Evolutionary conservation across 257 asterid species (phyloP).

Genomic region (Solanum appendiculatum): DNA sequence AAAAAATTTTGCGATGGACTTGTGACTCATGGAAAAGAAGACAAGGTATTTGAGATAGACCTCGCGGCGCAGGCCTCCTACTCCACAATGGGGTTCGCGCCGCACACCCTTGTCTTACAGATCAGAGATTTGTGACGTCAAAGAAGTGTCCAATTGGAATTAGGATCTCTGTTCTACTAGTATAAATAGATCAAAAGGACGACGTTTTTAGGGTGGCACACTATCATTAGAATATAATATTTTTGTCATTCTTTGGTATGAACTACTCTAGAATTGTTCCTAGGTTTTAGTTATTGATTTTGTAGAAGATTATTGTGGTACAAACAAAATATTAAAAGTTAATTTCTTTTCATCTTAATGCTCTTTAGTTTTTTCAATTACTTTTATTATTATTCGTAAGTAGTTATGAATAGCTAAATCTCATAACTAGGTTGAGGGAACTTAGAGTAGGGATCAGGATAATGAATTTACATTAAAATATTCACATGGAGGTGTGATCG

Average conservation of each 20-base stretch:
- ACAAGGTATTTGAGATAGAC: neutral
- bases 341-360: no score
- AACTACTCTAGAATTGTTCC: neutral
- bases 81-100: neutral
- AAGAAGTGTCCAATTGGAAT: neutral
- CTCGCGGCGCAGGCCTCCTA: neutral
- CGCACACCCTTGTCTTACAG: neutral
- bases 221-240: neutral
- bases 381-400: no score
- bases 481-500: no score
- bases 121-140: neutral
- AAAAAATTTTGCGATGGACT: neutral
- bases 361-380: no score
- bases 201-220: neutral
- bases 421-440: no score
- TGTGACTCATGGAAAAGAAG: neutral
- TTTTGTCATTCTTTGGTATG: neutral
- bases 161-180: neutral
- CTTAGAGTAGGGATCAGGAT: no score
- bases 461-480: no score
- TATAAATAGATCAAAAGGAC: neutral
- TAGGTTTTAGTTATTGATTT: no score
- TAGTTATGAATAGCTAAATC: no score
- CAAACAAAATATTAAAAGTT: no score
- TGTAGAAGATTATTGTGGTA: no score